Conservation (phyloP, 2,329 filamentous ascomycete genomes). For the Xylariomycetidae sp. region DNA sequence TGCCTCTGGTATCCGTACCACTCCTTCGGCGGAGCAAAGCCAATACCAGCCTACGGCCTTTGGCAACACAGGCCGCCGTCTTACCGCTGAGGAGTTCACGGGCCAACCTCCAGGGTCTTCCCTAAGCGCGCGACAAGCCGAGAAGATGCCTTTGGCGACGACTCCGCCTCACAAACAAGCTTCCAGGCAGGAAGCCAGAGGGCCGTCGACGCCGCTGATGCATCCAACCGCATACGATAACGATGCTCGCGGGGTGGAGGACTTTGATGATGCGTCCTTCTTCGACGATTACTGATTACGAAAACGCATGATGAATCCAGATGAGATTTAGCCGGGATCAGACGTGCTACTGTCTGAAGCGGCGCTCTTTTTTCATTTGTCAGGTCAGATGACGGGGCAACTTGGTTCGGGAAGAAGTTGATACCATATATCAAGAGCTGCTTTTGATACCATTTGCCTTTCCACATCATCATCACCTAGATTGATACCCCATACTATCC, state of each 20-base stretch:
- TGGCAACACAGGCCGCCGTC: slow-evolving; percentile 52
- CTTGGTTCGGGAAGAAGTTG: background rate
- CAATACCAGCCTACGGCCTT: slow-evolving; percentile 54
- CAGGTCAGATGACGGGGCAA: background rate
- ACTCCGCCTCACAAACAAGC: slow-evolving; percentile 39
- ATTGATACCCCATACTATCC: slow-evolving; percentile 1
- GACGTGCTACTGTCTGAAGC: background rate
- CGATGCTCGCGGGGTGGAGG: slow-evolving; percentile 49
- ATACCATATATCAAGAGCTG: slow-evolving; percentile 1
- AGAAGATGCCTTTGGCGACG: slow-evolving; percentile 32
- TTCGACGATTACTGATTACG: slow-evolving; percentile 39
- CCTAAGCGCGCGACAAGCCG: slow-evolving; percentile 30
- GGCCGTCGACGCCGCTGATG: slow-evolving; percentile 57
- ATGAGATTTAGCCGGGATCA: background rate
- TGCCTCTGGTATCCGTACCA: slow-evolving; percentile 63
- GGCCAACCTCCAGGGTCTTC: slow-evolving; percentile 29
- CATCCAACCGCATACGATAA: slow-evolving; percentile 51
- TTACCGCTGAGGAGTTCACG: slow-evolving; percentile 44
- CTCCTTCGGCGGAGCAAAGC: slow-evolving; percentile 38
- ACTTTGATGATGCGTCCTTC: slow-evolving; percentile 55
- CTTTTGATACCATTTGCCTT: slow-evolving; percentile 2
- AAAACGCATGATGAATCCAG: background rate
- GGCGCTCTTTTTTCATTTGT: background rate
- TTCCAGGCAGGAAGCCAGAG: slow-evolving; percentile 28
- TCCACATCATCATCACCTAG: slow-evolving; percentile 1